phyloP scores from a whole-genome alignment of 257 asterid species.

The Hygrophila difformis region DNA sequence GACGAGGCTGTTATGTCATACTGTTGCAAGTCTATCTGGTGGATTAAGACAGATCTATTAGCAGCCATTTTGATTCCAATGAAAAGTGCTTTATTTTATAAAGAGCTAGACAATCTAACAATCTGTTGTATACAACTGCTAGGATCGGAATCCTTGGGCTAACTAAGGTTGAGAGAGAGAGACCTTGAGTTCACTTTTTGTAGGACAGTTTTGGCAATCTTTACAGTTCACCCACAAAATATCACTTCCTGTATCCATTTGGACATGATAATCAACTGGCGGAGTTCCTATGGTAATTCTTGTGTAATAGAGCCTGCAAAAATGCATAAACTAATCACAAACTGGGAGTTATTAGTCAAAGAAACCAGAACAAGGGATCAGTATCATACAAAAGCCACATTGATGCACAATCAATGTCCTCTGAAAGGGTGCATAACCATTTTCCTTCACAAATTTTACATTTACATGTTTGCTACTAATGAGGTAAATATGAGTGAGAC shows the following conservation, averaged over 20 bases:
- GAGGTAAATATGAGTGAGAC: background rate
- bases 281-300: slow-evolving; percentile 86
- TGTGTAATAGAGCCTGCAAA: slow-evolving; percentile 89
- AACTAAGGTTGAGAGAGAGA: slow-evolving; percentile 6
- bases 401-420: too few species aligned
- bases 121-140: background rate
- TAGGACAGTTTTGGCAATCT: slow-evolving; percentile 73
- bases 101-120: background rate
- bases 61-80: slow-evolving; percentile 9
- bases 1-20: slow-evolving; percentile 70
- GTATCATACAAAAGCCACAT: too few species aligned
- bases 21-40: slow-evolving; percentile 63
- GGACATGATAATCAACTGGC: slow-evolving; percentile 82
- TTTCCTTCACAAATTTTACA: too few species aligned
- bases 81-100: too few species aligned
- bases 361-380: background rate
- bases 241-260: slow-evolving; percentile 98
- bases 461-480: background rate
- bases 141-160: background rate
- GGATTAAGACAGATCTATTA: slow-evolving; percentile 16
- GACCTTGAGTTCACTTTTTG: slow-evolving; percentile 76
- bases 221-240: slow-evolving; percentile 94
- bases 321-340: slow-evolving; percentile 16
- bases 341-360: background rate
- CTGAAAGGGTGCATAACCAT: too few species aligned